Evolutionary conservation across 306 rosid species (phyloP), one percentile per base, ranked within the genome.

Genomic region (Pyrus bretschneideri): DNA sequence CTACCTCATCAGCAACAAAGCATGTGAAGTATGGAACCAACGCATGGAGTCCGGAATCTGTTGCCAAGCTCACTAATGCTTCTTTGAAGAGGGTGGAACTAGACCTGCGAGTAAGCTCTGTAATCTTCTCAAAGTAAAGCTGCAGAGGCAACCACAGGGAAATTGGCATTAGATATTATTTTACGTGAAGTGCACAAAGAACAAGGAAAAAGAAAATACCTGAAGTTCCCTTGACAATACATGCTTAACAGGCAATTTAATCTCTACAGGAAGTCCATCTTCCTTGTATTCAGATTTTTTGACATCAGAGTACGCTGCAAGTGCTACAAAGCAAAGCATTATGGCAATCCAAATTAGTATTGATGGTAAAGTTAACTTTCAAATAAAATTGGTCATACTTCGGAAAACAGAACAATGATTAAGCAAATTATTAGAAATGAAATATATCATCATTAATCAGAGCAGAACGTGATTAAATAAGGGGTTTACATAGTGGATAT

Each of bases 1-100:
- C 65, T 81, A 94, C 98, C 98, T 94, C 91, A 75, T 92, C 97
- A 63, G 93, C 89, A 71, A 94, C 81, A 69, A 94, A 94, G 87
- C 83, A 71, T 31, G 88, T 76, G 68, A 94, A 90, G 85, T 89
- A 89, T 25, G 98, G 98, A 86, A 92, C 87, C 72, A 92, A 89
- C 58, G 92, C 96, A 80, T 91, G 97, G 80, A 94, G 90, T 72
- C 97, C 98, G 11, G 95, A 86, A 81, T 94, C 95, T 9, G 89
- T 84, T 66, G 95, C 83, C 88, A 94, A 75, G 89, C 96, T 92
- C 81, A 88, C 55, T 84, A 94, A 70, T 17, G 89, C 97, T 86
- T 88, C 82, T 83, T 88, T 86, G 22, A 92, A 85, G 70, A 88
- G 80, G 80, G 69, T 63, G 63, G 96, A 90, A 29, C 87, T 80